Base-by-base conservation (phyloP, 192 early-diverging fungal genomes). In the Coemansia sp. region DNA sequence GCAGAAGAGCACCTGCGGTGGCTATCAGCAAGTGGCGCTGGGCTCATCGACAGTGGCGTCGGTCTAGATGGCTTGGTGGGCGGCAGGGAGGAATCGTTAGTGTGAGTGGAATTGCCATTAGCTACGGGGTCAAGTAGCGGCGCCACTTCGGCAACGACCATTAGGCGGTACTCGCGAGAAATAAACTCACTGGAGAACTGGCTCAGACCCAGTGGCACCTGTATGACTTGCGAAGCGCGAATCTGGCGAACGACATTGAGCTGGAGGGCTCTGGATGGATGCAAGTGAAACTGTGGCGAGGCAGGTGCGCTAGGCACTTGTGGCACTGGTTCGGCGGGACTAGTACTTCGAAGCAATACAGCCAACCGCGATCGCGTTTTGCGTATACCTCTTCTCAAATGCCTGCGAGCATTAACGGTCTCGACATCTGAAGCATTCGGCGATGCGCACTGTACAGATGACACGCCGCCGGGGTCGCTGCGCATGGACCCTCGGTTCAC, bases 101-200 rank as follows among this genome's bases (percentile, higher is more conserved):
- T 60, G 42, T 77, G 65, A 21, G 43, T 62, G 0, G 68, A 66
- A n/a, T 70, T 26, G 35, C 39, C 65, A 43, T 51, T 39, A 1
- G 21, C 64, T 1, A n/a, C 58, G 16, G 61, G n/a, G 33, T 71
- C 68, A 3, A 50, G 58, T 18, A 80, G 53, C 43, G 64, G 69
- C 33, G 69, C 70, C 3, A 81, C 78, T 59, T 71, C 78, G 55
- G 78, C 78, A 3, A 81, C 73, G 33, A 81, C 53, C 33, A 75
- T 70, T 16, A 81, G 59, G 7, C 78, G 78, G 70, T 81, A 81
- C 66, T 81, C 78, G 60, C 78, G 73, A 56, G 78, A 81, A 36
- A 81, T 66, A 16, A 60, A 66, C 60, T 81, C 73, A 60, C 71
- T 72, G 18, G 73, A 53, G n/a, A 81, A 81, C 73, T 75, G 73